These are phyloP conservation scores for Ammopiptanthus mongolicus DNA, from an alignment of 306 rosid genomes.

Conservation along the genomic window DNA sequence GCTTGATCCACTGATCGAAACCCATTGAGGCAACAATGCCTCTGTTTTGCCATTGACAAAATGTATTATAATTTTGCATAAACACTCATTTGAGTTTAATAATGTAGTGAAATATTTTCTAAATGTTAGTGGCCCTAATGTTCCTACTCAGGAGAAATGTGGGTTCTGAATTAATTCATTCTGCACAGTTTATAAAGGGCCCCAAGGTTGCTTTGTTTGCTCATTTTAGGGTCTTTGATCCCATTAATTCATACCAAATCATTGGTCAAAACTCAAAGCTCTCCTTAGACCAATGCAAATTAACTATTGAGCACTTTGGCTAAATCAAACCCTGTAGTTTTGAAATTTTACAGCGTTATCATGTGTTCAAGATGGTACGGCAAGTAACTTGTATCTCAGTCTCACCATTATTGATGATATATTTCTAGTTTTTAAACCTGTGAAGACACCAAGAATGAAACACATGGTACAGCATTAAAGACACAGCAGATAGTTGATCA, in stretches of 20 bases:
- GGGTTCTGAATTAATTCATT: slow-evolving; percentile 15
- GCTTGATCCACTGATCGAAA: no score
- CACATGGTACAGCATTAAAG: neutral
- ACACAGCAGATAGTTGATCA: neutral
- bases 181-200: neutral
- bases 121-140: slow-evolving; percentile 13
- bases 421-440: neutral
- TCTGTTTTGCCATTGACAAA: no score
- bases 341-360: neutral
- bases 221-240: neutral
- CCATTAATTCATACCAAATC: neutral
- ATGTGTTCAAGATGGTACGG: neutral
- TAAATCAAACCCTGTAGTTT: neutral
- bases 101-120: neutral
- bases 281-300: neutral
- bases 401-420: neutral
- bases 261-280: slow-evolving; percentile 10
- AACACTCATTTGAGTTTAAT: neutral
- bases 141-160: slow-evolving; percentile 5
- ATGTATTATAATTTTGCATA: no score
- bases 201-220: neutral
- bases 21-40: no score
- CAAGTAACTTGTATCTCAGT: neutral
- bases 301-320: neutral
- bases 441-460: neutral